Conservation (phyloP, 768 basidiomycete species). For the Suillus paluster region DNA sequence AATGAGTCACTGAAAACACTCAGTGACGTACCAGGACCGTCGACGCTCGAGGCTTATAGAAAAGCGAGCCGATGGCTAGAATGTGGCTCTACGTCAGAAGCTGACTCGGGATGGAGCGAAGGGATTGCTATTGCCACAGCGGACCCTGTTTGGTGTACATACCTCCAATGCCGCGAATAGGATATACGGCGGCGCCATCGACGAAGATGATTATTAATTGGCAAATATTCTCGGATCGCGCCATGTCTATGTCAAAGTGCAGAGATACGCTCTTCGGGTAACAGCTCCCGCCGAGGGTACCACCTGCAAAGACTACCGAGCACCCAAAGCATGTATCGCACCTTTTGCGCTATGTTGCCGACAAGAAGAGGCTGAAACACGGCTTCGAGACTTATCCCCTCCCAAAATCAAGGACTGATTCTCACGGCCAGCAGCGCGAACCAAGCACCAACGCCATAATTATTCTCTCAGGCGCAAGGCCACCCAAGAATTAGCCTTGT, state of each 20-base stretch:
- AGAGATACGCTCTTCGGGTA: too few relatives aligned
- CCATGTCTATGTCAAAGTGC: too few relatives aligned
- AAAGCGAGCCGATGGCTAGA: neutral
- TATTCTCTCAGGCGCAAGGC: neutral
- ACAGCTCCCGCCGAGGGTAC: neutral
- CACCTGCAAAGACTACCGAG: neutral
- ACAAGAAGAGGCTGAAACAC: neutral
- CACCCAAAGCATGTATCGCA: neutral
- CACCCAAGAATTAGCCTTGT: neutral
- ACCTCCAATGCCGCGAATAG: neutral
- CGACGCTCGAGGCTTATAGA: neutral
- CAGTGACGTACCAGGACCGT: neutral
- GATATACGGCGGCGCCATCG: neutral
- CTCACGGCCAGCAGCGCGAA: neutral
- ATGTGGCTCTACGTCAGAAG: neutral
- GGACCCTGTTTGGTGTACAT: neutral
- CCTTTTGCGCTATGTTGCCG: neutral
- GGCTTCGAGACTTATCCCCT: neutral
- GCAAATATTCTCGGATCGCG: neutral
- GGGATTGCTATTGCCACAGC: neutral
- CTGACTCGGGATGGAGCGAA: neutral
- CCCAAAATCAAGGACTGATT: neutral
- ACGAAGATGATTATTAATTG: neutral
- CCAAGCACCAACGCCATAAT: neutral
- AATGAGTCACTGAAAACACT: neutral